Percentiles rank a stretch among this genome's conserved stretches.
phyloP scores from a whole-genome alignment of 2,329 filamentous ascomycete genomes.

The Arthroderma sp. region DNA sequence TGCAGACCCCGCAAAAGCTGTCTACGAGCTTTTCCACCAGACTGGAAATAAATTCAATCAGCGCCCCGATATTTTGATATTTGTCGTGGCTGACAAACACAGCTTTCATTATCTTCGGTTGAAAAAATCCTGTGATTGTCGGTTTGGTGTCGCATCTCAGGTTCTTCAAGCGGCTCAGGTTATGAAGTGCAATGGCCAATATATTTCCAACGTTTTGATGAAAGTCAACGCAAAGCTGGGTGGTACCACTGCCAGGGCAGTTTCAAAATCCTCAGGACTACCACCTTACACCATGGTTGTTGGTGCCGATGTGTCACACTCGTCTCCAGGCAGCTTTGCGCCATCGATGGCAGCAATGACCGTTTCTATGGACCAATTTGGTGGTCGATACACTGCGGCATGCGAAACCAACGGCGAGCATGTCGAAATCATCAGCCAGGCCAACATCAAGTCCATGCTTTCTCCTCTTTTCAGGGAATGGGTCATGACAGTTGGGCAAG shows the following conservation, averaged over 20 bases:
- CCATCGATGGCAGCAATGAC: constrained; percentile 81
- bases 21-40: constrained; percentile 42
- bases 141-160: constrained; percentile 72
- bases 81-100: constrained; percentile 61
- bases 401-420: constrained; percentile 74
- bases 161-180: constrained; percentile 63
- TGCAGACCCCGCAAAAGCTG: constrained; percentile 38
- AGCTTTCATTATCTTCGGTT: constrained; percentile 63
- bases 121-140: constrained; percentile 80
- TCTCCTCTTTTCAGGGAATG: constrained; percentile 52
- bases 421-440: constrained; percentile 59
- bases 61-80: constrained; percentile 64
- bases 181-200: constrained; percentile 58
- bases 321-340: constrained; percentile 50
- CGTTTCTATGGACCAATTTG: constrained; percentile 59
- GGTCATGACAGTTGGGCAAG: constrained; percentile 41
- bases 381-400: constrained; percentile 62
- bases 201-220: constrained; percentile 88
- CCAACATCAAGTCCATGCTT: constrained; percentile 55
- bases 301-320: constrained; percentile 82
- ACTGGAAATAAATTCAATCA: constrained; percentile 41
- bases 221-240: constrained; percentile 96
- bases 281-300: constrained; percentile 59
- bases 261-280: constrained; percentile 28
- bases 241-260: constrained; percentile 52